Base-by-base conservation (phyloP, 2,329 filamentous ascomycete species). In the Claviceps paspali region DNA sequence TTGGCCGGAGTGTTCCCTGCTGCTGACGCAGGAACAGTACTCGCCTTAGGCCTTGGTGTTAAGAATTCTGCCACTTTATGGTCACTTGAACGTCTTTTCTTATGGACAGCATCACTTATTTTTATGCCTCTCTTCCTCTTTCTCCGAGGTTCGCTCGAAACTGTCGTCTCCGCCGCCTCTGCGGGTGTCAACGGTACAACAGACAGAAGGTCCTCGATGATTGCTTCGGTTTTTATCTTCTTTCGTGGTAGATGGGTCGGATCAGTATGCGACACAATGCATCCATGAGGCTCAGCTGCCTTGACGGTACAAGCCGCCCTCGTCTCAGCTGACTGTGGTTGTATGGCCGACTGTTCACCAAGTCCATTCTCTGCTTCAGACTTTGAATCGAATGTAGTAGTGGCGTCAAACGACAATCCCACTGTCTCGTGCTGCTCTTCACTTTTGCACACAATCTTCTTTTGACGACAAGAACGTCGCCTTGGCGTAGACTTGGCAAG, bases 111-210 rank as follows among this genome's bases (percentile, higher is more conserved):
- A 33, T 52, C 51, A 6, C 42, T 33, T 14, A 6, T 11, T 41
- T 44, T 36, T 29, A 45, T 18, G 41, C 50, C 53, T 36, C 54
- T 52, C 47, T 59, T 59, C 26, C 47, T 49, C 40, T 48, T 52
- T 30, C 34, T 21, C 30, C 26, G 19, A 29, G 34, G 11, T 38
- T 33, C 14, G 19, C 40, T 28, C 36, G 32, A 18, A 15, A 33
- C 14, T 4, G 32, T 28, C 3, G 31, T 32, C 5, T 41, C 37
- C 12, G 30, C 9, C 12, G 36, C 28, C 14, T 43, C 40, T 6
- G 41, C 14, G n/a, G 52, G 45, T 12, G 49, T 52, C 9, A 50
- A 50, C 21, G 49, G 47, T n/a, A 49, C 39, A 5, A 52, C 40
- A 5, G 39, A 44, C 9, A 33, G 34, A 2, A 41, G 36, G 27